A percentile compares a stretch with the other conserved stretches of the same genome.
Conservation (phyloP, 2,329 filamentous ascomycete species). For the Colletotrichum godetiae region DNA sequence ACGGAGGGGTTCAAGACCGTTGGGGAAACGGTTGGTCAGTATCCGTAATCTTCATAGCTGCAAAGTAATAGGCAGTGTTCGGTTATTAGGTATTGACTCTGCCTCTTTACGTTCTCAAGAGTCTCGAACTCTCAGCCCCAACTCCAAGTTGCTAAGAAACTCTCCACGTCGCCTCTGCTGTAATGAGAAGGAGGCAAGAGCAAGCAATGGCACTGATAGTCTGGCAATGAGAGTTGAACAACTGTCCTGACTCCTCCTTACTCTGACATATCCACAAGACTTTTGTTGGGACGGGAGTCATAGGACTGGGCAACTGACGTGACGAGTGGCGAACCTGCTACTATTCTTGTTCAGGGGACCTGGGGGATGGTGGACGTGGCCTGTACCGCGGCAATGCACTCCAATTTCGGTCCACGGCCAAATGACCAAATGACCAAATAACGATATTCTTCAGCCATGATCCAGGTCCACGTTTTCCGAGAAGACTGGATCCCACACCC, state of each 20-base stretch:
- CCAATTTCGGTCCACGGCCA: neutral
- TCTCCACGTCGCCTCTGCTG: neutral
- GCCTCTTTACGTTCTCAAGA: neutral
- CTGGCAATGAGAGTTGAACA: neutral
- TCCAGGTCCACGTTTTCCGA: slow-evolving; percentile 20
- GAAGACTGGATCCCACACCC: slow-evolving; percentile 3
- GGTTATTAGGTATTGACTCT: neutral
- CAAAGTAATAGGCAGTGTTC: neutral
- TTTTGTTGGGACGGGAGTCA: neutral
- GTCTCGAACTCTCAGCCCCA: neutral
- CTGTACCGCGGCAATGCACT: neutral
- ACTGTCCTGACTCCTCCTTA: slow-evolving; percentile 1
- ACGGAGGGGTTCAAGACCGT: neutral
- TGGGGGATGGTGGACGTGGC: neutral
- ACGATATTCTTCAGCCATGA: slow-evolving; percentile 28
- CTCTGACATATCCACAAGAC: neutral
- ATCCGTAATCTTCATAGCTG: too few species aligned
- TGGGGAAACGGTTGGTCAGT: neutral
- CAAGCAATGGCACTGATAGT: neutral
- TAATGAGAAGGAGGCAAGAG: neutral
- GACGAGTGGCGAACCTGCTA: neutral
- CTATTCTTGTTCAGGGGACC: slow-evolving; percentile 6
- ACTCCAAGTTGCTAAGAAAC: neutral
- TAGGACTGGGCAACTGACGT: neutral
- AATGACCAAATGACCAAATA: slow-evolving; percentile 17